Conservation (phyloP, 306 rosid species). For the Phaseolus lunatus region DNA sequence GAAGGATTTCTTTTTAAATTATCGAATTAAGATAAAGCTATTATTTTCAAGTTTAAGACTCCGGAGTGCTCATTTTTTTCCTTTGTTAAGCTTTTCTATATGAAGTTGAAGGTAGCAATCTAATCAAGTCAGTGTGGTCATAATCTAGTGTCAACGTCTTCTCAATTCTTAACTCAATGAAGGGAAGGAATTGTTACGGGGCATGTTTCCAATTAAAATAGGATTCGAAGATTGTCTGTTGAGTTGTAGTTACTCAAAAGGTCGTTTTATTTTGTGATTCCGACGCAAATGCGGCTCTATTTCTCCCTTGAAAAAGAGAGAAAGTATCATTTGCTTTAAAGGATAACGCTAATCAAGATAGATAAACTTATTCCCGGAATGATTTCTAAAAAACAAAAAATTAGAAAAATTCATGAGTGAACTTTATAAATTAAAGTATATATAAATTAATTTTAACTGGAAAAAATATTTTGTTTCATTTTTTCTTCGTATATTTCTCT, state of each 20-base stretch:
- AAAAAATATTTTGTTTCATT: no score
- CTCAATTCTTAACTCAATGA: not conserved
- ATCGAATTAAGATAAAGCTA: not conserved
- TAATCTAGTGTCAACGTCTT: not conserved
- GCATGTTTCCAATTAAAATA: constrained; percentile 1
- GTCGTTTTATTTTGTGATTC: not conserved
- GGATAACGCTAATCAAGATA: no score
- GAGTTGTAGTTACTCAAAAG: not conserved
- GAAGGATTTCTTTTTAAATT: constrained; percentile 20
- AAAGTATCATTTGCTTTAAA: no score
- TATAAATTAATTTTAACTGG: no score
- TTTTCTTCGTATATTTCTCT: no score
- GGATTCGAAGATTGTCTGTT: not conserved
- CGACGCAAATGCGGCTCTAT: not conserved
- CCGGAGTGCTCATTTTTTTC: not conserved
- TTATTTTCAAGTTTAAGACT: not conserved
- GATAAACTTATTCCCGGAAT: no score
- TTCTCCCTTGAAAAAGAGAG: not conserved
- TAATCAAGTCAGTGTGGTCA: not conserved
- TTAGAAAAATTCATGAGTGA: no score
- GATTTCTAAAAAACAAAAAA: no score
- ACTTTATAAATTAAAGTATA: not conserved
- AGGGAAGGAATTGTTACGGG: constrained; percentile 2
- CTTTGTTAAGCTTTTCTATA: not conserved
- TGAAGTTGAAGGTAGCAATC: not conserved